Evolutionary conservation across 148 eudicot species (phyloP).

Genomic region (Rhododendron kiyosumense): DNA sequence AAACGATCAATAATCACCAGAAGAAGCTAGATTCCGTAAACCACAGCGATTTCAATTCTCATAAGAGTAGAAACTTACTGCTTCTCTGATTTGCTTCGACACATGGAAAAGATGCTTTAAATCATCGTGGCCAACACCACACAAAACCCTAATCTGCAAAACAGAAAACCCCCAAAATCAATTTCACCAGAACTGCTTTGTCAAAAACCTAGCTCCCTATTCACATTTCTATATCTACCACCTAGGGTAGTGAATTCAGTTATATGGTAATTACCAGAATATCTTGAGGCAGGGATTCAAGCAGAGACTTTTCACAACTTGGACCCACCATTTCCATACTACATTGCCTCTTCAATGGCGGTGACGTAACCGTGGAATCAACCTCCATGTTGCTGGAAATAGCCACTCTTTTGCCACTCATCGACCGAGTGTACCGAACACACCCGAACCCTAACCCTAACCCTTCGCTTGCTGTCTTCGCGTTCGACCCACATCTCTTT

Average conservation of each 20-base stretch:
- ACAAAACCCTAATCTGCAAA: constrained; percentile 61
- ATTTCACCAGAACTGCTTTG: neutral
- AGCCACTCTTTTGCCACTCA: constrained; percentile 62
- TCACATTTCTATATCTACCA: neutral
- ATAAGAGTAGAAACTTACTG: constrained; percentile 34
- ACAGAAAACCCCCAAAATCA: neutral
- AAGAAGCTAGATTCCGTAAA: neutral
- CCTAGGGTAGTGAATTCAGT: neutral
- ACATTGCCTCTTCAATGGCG: constrained; percentile 32
- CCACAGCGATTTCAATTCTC: neutral
- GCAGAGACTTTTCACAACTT: constrained; percentile 21
- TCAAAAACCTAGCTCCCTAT: neutral
- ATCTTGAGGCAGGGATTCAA: constrained; percentile 74
- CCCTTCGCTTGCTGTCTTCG: constrained; percentile 8
- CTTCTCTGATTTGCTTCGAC: constrained; percentile 54
- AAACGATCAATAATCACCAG: neutral
- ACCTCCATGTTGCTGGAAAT: constrained; percentile 28
- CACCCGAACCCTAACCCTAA: constrained; percentile 29
- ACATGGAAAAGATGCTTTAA: constrained; percentile 61
- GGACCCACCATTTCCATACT: constrained; percentile 3
- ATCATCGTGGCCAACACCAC: constrained; percentile 81
- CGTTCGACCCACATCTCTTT: constrained; percentile 26
- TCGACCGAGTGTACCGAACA: constrained; percentile 19
- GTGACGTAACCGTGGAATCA: constrained; percentile 24
- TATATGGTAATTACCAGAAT: constrained; percentile 39